Percentiles rank a stretch among this genome's conserved stretches.
These are phyloP conservation scores for Acorus gramineus DNA, from an alignment of 106 monocot species.

Conservation along the genomic window DNA sequence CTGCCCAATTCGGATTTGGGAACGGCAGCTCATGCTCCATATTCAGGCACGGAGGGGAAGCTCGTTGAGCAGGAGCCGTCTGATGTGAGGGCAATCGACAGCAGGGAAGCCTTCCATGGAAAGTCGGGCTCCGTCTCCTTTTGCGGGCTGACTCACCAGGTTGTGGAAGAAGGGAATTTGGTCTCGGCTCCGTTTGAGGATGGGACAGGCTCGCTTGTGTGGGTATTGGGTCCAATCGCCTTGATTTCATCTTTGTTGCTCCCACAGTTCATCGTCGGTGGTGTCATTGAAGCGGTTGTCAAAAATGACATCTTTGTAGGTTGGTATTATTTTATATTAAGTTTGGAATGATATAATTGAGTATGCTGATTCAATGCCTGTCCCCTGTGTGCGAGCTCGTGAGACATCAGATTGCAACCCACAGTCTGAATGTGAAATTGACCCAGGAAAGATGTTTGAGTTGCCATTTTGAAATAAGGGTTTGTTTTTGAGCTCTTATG, in stretches of 20 bases:
- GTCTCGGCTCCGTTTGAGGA: constrained; percentile 11
- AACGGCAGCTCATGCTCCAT: too few relatives aligned
- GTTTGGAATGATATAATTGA: background rate
- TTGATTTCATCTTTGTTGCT: constrained; percentile 50
- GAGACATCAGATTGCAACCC: background rate
- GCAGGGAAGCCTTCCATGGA: constrained; percentile 3
- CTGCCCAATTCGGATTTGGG: too few relatives aligned
- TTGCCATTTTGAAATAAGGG: too few relatives aligned
- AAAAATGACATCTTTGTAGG: constrained; percentile 47
- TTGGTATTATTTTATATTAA: background rate
- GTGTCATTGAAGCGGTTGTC: constrained; percentile 26
- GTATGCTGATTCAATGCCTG: background rate
- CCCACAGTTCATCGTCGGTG: constrained; percentile 45
- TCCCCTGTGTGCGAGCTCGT: background rate
- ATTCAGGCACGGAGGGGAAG: too few relatives aligned
- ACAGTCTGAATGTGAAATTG: too few relatives aligned
- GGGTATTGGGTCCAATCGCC: constrained; percentile 38
- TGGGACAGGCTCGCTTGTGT: background rate
- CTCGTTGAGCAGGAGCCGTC: too few relatives aligned
- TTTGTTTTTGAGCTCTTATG: too few relatives aligned
- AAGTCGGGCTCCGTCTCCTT: constrained; percentile 12
- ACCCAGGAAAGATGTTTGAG: too few relatives aligned
- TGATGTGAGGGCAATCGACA: too few relatives aligned
- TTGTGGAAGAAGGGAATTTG: constrained; percentile 1
- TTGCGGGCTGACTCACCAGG: constrained; percentile 8